These are phyloP conservation scores for Aristolochia contorta DNA, from an alignment of 164 flowering plant genomes.

Conservation along the genomic window DNA sequence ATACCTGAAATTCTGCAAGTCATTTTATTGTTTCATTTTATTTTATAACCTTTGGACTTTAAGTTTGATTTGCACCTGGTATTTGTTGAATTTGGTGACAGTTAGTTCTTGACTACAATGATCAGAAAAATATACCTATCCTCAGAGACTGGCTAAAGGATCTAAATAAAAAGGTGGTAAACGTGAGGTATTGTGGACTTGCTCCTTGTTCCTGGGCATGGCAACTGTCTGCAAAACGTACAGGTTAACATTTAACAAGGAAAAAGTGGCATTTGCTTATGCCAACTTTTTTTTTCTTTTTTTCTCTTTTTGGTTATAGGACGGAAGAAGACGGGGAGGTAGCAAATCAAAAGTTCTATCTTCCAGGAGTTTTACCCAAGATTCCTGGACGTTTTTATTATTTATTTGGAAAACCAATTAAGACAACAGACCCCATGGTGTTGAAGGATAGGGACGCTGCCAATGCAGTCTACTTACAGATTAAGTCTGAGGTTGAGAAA, in stretches of 20 bases:
- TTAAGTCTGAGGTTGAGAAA: constrained; percentile 54
- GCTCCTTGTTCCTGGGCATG: not conserved
- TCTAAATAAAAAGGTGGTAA: constrained; percentile 8
- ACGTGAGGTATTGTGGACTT: constrained; percentile 32
- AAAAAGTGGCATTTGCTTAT: not conserved
- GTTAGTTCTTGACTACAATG: constrained; percentile 63
- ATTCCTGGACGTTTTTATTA: constrained; percentile 79
- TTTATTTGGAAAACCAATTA: constrained; percentile 76
- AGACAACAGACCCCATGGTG: constrained; percentile 46
- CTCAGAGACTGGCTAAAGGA: constrained; percentile 33
- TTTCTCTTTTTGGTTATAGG: no score
- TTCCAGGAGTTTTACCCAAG: constrained; percentile 67
- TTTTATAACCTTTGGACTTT: not conserved
- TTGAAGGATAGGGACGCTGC: constrained; percentile 43
- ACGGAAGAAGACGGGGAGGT: constrained; percentile 38
- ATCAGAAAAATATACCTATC: constrained; percentile 54
- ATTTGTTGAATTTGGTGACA: constrained; percentile 6
- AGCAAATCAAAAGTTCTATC: constrained; percentile 31
- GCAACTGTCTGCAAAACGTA: not conserved
- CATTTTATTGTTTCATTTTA: not conserved
- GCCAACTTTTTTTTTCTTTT: not conserved
- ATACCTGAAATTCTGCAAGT: not conserved
- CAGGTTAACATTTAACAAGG: not conserved
- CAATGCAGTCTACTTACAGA: constrained; percentile 44
- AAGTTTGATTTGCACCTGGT: not conserved